A percentile compares a stretch with the other conserved stretches of the same genome.
Conservation (phyloP, 2,329 filamentous ascomycete genomes). For the Cladosporium halotolerans region DNA sequence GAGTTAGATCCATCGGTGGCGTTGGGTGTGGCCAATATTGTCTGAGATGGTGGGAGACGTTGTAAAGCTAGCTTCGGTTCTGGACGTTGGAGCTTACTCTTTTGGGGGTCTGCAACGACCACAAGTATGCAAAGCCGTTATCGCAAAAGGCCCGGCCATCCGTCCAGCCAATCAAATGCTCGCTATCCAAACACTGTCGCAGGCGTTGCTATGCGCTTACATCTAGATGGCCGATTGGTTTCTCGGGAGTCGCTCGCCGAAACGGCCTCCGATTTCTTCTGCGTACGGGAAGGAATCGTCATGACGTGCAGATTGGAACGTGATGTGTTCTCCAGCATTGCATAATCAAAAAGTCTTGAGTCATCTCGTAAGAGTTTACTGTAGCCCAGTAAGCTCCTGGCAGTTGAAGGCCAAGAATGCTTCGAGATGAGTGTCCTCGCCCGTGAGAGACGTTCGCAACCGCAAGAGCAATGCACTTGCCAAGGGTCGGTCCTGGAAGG, state of each 20-base stretch:
- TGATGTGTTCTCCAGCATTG: too few species aligned
- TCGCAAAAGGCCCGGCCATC: too few species aligned
- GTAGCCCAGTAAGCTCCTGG: too few species aligned
- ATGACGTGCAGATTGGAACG: neutral
- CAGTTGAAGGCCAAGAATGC: too few species aligned
- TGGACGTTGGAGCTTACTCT: neutral
- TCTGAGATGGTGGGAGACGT: constrained; percentile 1
- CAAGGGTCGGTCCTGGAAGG: too few species aligned
- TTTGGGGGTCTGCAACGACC: neutral
- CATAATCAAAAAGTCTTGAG: too few species aligned
- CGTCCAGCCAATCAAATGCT: neutral
- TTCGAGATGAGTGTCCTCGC: too few species aligned
- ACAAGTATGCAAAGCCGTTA: neutral
- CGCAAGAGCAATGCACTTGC: too few species aligned
- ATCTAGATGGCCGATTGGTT: neutral
- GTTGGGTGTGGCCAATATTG: neutral
- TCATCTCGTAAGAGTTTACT: too few species aligned
- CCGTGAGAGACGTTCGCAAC: too few species aligned
- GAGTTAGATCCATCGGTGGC: neutral
- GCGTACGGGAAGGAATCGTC: neutral
- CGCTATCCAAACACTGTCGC: neutral
- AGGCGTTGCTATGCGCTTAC: constrained; percentile 5
- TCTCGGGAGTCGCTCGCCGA: neutral
- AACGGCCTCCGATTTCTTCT: neutral
- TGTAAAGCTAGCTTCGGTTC: constrained; percentile 5